Evolutionary conservation across 2,329 filamentous ascomycete species (phyloP).

Genomic region (Venturia effusa): DNA sequence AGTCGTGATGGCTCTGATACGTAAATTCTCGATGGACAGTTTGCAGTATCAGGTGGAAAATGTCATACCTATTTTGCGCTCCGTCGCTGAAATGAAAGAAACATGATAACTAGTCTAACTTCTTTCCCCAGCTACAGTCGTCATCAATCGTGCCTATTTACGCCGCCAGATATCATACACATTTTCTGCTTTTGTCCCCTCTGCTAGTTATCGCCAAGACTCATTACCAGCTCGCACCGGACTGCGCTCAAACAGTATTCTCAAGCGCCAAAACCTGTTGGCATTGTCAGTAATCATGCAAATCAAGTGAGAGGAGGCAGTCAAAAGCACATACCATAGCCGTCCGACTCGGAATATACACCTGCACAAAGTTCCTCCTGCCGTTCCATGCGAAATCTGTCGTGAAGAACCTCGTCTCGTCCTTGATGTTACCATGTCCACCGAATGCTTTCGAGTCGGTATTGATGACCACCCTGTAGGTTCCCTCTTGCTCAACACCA

Average conservation of each 20-base stretch:
- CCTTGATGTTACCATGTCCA: constrained; percentile 66
- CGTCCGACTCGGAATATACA: constrained; percentile 77
- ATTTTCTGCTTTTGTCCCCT: background rate
- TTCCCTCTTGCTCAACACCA: constrained; percentile 73
- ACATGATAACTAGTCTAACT: background rate
- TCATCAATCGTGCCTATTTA: background rate
- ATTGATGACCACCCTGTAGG: constrained; percentile 78
- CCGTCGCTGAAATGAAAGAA: background rate
- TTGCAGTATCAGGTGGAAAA: no score
- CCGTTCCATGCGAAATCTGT: constrained; percentile 85
- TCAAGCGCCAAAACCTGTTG: constrained; percentile 34
- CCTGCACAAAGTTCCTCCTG: constrained; percentile 79
- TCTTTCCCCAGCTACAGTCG: background rate
- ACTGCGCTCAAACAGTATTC: background rate
- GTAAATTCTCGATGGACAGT: no score
- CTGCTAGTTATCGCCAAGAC: no score
- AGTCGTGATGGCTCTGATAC: no score
- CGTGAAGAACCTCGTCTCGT: constrained; percentile 82
- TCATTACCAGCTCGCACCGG: background rate
- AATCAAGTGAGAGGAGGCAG: constrained; percentile 12
- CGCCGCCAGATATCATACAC: background rate
- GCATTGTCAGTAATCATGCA: background rate
- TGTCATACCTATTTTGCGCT: background rate
- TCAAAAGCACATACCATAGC: constrained; percentile 61
- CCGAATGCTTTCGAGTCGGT: constrained; percentile 69